Evolutionary conservation across 176 grass and related monocot species (phyloP).

Genomic region (Avena insularis): DNA sequence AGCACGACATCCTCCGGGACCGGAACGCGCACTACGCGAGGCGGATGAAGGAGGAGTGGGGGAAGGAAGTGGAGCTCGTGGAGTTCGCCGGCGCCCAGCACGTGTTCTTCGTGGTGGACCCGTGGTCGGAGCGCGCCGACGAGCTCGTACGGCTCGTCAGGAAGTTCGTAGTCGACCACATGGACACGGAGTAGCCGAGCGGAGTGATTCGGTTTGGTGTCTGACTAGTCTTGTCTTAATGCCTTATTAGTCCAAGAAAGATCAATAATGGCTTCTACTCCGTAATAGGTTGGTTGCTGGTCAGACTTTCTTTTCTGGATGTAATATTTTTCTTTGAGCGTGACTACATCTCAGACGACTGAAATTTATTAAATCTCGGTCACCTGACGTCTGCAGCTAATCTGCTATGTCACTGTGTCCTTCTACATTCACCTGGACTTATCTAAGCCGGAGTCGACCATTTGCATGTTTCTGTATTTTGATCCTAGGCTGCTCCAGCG

Average conservation of each 20-base stretch:
- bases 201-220: background rate
- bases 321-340: background rate
- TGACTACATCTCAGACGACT: too few relatives aligned
- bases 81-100: constrained; percentile 43
- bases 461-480: too few relatives aligned
- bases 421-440: too few relatives aligned
- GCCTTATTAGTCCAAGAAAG: background rate
- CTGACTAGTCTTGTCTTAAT: background rate
- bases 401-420: too few relatives aligned
- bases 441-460: too few relatives aligned
- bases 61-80: constrained; percentile 46
- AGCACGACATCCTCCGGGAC: constrained; percentile 48
- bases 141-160: constrained; percentile 39
- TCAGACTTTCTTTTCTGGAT: background rate
- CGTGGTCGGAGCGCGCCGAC: constrained; percentile 51
- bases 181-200: constrained; percentile 31
- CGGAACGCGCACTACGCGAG: constrained; percentile 47
- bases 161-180: constrained; percentile 41
- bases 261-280: constrained; percentile 1
- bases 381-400: too few relatives aligned
- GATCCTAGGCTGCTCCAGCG: too few relatives aligned
- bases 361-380: too few relatives aligned
- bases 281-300: background rate
- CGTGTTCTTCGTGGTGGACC: constrained; percentile 10
- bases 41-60: constrained; percentile 50